Base-by-base conservation (phyloP, 768 basidiomycete genomes). In the Boletus insuetus region DNA sequence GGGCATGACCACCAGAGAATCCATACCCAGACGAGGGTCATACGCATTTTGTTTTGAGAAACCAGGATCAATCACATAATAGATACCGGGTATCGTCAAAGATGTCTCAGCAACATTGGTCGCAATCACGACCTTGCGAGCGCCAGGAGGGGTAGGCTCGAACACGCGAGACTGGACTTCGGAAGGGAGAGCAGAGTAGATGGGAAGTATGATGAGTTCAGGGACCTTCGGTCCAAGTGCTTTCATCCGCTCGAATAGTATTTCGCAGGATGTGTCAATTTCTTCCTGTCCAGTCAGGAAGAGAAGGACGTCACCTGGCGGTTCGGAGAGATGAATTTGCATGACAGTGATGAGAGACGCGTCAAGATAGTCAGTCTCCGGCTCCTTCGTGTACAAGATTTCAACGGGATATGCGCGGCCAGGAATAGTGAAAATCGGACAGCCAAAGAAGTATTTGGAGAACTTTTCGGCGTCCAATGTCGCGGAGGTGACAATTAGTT, bases 381-480 rank as follows among this genome's bases (percentile, higher is more conserved):
- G 97, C 66, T 99, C 97, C 70, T 98, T 98, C 62, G 96, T 98
- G 75, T 98, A 99, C n/a, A 98, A 77, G 31, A 91, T 82, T 73
- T 99, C 97, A 58, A 98, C 97, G 7, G 97, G 97, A 74, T 92
- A 98, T n/a, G 94, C 94, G 65, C 95, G 87, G 63, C 97, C 97
- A n/a, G 97, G 97, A 60, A 99, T 98, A 37, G 96, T 97, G 80
- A 98, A 98, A 73, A 99, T 98, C 29, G 97, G 96, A 72, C 95
- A 98, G 7, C 91, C 93, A 70, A 88, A 97, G 79, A 99, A 99
- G 79, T 99, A 99, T 67, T 94, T 94, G 22, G 96, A 95, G 74
- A 99, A 99, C 77, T 98, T 98, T 74, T 98, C 96, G 52, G 97
- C 96, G 60, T 99, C 96, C n/a, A 99, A 79, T 1, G 97, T 99